Conservation (phyloP, 2,329 filamentous ascomycete species). For the Fonsecaea pugnacius region DNA sequence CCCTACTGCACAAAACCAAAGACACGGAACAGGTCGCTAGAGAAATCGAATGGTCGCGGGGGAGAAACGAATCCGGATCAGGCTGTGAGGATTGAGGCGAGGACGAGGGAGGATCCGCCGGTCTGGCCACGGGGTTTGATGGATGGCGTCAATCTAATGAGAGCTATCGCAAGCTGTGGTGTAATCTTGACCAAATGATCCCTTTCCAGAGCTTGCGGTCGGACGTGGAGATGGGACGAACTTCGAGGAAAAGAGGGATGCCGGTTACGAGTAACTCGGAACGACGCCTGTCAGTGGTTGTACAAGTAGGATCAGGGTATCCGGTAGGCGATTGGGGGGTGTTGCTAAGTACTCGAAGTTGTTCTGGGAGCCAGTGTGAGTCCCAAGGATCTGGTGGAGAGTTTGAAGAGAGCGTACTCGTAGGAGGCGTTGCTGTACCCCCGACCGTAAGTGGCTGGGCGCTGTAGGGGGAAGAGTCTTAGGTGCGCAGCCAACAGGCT, state of each 20-base stretch:
- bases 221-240: neutral
- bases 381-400: slow-evolving; percentile 4
- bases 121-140: neutral
- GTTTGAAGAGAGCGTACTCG: neutral
- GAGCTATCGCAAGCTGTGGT: neutral
- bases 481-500: neutral
- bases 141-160: slow-evolving; percentile 2
- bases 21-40: neutral
- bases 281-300: slow-evolving; percentile 11
- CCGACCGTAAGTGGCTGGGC: neutral
- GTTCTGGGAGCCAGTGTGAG: neutral
- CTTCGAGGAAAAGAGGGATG: neutral
- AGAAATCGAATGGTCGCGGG: neutral
- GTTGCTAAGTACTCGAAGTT: neutral
- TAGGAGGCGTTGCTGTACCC: neutral
- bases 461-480: neutral
- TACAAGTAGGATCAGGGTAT: neutral
- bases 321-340: neutral
- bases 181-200: neutral
- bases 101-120: neutral
- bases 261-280: slow-evolving; percentile 4
- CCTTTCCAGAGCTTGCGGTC: neutral
- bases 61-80: neutral
- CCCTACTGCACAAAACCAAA: neutral
- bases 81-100: neutral